These are phyloP conservation scores for Phoma sp. DNA, from an alignment of 2,329 filamentous ascomycete genomes.

Conservation along the genomic window DNA sequence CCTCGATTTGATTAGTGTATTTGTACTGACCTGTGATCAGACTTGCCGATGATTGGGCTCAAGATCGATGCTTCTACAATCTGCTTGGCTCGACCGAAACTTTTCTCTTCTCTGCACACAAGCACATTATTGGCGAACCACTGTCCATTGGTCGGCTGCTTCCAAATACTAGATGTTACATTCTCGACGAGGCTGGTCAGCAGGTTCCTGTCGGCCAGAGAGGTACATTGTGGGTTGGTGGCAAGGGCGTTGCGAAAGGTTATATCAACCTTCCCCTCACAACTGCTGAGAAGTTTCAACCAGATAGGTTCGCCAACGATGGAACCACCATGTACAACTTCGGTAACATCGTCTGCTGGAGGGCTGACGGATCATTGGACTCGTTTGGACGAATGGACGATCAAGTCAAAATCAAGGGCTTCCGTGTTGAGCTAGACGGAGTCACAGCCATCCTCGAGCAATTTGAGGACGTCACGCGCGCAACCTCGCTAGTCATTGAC, in stretches of 20 bases:
- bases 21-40: conserved; percentile 23
- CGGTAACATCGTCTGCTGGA: conserved; percentile 64
- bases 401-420: conserved; percentile 67
- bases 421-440: conserved; percentile 66
- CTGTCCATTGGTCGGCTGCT: conserved; percentile 63
- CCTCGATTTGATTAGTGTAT: no score
- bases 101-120: conserved; percentile 64
- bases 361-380: conserved; percentile 59
- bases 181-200: conserved; percentile 56
- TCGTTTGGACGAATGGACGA: conserved; percentile 64
- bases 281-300: conserved; percentile 57
- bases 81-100: conserved; percentile 66
- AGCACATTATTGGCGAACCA: conserved; percentile 54
- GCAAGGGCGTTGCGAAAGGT: conserved; percentile 60
- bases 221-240: conserved; percentile 64
- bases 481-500: conserved; percentile 56
- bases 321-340: conserved; percentile 65
- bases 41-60: conserved; percentile 63
- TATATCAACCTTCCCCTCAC: conserved; percentile 62
- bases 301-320: conserved; percentile 59
- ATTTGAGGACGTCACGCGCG: conserved; percentile 55
- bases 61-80: conserved; percentile 53
- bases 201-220: conserved; percentile 56
- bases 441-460: conserved; percentile 53
- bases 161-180: conserved; percentile 63